Evolutionary conservation across 495 filamentous ascomycete genomes (phyloP).

Genomic region (Talaromyces stipitatus): DNA sequence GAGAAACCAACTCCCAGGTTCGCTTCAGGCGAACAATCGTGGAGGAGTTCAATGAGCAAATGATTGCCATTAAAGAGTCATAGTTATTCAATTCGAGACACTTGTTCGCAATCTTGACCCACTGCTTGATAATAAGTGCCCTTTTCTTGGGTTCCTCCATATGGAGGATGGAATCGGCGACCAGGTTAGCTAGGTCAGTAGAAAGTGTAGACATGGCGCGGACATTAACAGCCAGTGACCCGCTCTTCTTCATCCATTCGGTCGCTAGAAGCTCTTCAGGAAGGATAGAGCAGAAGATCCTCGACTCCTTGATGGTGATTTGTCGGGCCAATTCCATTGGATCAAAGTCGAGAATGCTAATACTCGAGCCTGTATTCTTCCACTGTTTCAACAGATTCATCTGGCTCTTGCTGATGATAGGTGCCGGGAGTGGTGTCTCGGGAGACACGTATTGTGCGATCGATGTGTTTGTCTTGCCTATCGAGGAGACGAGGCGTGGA

Average conservation of each 20-base stretch:
- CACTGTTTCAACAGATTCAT: constrained; percentile 61
- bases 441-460: constrained; percentile 59
- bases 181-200: constrained; percentile 84
- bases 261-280: constrained; percentile 90
- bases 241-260: constrained; percentile 85
- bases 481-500: constrained; percentile 79
- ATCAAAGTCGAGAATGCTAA: constrained; percentile 88
- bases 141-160: constrained; percentile 85
- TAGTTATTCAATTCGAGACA: constrained; percentile 92
- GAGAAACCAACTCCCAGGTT: constrained; percentile 88
- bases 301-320: constrained; percentile 87
- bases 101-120: constrained; percentile 90
- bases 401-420: constrained; percentile 69
- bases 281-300: constrained; percentile 85
- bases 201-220: constrained; percentile 90
- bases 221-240: constrained; percentile 78
- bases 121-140: constrained; percentile 88
- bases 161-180: constrained; percentile 90
- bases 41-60: constrained; percentile 85
- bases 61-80: constrained; percentile 92
- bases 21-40: constrained; percentile 84
- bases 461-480: constrained; percentile 78
- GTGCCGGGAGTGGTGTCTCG: constrained; percentile 62
- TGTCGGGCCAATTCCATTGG: constrained; percentile 88
- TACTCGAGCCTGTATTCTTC: constrained; percentile 59